Percentiles rank a stretch among this genome's conserved stretches.
These are phyloP conservation scores for Phytomonas sp. DNA, from an alignment of 208 protist genomes.

Conservation along the genomic window DNA sequence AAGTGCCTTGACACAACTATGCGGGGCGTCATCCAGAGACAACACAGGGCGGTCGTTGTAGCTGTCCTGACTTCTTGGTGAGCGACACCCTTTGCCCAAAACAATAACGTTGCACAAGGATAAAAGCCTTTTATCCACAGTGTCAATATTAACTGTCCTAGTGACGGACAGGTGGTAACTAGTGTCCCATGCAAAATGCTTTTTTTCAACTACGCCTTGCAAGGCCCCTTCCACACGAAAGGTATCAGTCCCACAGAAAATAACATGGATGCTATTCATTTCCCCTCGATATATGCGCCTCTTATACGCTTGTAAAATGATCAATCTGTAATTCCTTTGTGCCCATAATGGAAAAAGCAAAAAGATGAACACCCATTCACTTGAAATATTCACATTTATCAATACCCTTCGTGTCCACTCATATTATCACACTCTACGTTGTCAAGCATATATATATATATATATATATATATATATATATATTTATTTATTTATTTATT, in stretches of 20 bases:
- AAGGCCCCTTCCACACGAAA: conserved; percentile 41
- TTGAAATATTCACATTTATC: no score
- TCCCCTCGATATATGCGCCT: not conserved
- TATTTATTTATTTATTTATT: no score
- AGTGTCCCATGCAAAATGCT: conserved; percentile 69
- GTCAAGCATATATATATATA: not conserved
- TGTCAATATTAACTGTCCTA: conserved; percentile 32
- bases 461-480: not conserved
- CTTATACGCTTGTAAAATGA: no score
- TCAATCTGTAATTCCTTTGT: no score
- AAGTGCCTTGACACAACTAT: conserved; percentile 28
- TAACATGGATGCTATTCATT: conserved; percentile 24
- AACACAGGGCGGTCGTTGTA: conserved; percentile 52
- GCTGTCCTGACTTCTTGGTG: conserved; percentile 15
- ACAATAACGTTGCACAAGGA: conserved; percentile 54
- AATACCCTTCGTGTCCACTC: not conserved
- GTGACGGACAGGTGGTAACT: conserved; percentile 60
- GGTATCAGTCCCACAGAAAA: conserved; percentile 64
- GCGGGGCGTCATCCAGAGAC: conserved; percentile 35
- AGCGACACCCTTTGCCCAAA: conserved; percentile 43
- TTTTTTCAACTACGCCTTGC: conserved; percentile 38
- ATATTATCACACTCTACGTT: not conserved
- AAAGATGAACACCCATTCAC: no score
- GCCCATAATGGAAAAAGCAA: no score
- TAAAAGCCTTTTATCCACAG: conserved; percentile 46